Base-by-base conservation (phyloP, 169 alveolate genomes). In the Plasmodium yoelii region DNA sequence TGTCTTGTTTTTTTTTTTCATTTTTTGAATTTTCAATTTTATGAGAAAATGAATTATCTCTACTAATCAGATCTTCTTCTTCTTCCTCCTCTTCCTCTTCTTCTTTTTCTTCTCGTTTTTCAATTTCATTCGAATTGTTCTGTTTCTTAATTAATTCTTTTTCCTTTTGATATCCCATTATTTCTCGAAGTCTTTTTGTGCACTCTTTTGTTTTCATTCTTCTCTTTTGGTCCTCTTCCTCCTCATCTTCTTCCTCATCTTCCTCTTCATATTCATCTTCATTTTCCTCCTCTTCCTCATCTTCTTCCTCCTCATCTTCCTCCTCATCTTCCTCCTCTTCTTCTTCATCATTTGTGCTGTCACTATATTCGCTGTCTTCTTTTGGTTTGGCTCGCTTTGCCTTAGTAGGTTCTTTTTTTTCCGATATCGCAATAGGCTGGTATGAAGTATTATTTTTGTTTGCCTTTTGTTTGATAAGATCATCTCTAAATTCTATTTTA, bases 401-500 rank as follows among this genome's bases (percentile, higher is more conserved):
- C 7, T 34, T 34, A 1, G 42, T 4, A 34, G 42, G 4, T 34
- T 34, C 42, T 34, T 34, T 34, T 34, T 34, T 34, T 4, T 34
- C 42, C 5, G 42, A 34, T 7, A 34, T 5, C 0, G 5, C 7
- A 34, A 34, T 34, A 34, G 42, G 42, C 5, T 34, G 42, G 4
- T 3, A 34, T 34, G 42, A 26, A 7, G 22, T 47, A 19, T 47
- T 56, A 3, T 47, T 49, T 59, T 61, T 28, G 22, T 74, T 51
- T 8, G 59, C 72, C 72, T 65, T 84, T 10, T 46, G 91, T 55
- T 84, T 87, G n/a, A 65, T 72, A 15, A 65, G 28, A 49, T 68
- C 77, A 51, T 87, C 86, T 61, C 92, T 73, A 49, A 75, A 93
- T 47, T 93, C 96, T 46, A 93, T 90, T 10, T 87, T 59, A 56